A percentile compares a stretch with the other conserved stretches of the same genome.
phyloP scores from a whole-genome alignment of 371 early-diverging fungal genomes.

The Cokeromyces recurvatus region DNA sequence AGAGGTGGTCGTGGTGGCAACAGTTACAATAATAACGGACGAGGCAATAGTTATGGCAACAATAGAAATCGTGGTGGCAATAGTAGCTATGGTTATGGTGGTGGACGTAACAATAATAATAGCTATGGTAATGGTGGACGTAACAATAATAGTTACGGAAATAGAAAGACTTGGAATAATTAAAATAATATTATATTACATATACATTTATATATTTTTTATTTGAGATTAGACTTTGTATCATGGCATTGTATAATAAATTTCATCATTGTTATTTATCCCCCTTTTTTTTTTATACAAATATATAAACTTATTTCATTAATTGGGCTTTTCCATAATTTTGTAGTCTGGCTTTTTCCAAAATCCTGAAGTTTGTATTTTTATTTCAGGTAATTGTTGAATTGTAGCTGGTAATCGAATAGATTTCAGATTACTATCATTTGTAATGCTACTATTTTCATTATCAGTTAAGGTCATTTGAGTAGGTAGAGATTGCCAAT shows the following conservation, averaged over 20 bases:
- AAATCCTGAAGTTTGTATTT: conserved; percentile 4
- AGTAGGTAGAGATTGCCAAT: conserved; percentile 19
- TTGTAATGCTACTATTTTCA: neutral
- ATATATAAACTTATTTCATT: too few species aligned
- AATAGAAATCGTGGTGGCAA: conserved; percentile 12
- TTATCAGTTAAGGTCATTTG: conserved; percentile 10
- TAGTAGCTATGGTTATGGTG: conserved; percentile 13
- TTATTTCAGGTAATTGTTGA: neutral
- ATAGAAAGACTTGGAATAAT: too few species aligned
- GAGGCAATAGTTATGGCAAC: conserved; percentile 18
- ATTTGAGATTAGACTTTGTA: too few species aligned
- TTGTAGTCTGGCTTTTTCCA: conserved; percentile 9
- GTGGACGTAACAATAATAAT: neutral
- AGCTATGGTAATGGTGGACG: neutral
- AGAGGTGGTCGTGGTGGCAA: conserved; percentile 17
- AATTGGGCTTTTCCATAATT: conserved; percentile 5
- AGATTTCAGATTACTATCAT: too few species aligned
- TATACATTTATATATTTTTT: too few species aligned
- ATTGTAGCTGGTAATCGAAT: neutral
- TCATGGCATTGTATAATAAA: too few species aligned
- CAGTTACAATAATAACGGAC: conserved; percentile 9
- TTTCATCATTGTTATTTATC: too few species aligned
- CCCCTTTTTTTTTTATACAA: too few species aligned
- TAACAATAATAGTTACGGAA: neutral
- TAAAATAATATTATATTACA: too few species aligned